A percentile compares a stretch with the other conserved stretches of the same genome.
phyloP scores from a whole-genome alignment of 768 basidiomycete genomes.

The Leccinum arenicola region DNA sequence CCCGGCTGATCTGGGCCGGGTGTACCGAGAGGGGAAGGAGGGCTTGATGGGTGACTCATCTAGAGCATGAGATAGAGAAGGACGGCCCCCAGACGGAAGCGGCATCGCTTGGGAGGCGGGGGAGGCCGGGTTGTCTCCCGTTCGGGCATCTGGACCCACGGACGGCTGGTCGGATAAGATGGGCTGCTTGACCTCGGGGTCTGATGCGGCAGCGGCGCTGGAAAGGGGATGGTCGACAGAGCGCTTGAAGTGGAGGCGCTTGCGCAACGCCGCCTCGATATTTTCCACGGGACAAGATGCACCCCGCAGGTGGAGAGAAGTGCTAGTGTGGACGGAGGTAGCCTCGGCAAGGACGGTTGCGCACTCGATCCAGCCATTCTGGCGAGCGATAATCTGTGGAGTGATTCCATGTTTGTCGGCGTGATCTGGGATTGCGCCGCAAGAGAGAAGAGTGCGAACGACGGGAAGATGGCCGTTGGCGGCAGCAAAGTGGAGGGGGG shows the following conservation, averaged over 20 bases:
- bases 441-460: slow-evolving; percentile 75
- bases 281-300: slow-evolving; percentile 29
- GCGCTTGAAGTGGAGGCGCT: slow-evolving; percentile 67
- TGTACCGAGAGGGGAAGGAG: slow-evolving; percentile 32
- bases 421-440: slow-evolving; percentile 78
- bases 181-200: slow-evolving; percentile 26
- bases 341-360: slow-evolving; percentile 72
- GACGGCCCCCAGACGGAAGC: slow-evolving; percentile 46
- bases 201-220: slow-evolving; percentile 37
- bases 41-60: slow-evolving; percentile 34
- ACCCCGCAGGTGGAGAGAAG: slow-evolving; percentile 16
- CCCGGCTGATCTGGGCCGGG: slow-evolving; percentile 72
- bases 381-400: slow-evolving; percentile 77
- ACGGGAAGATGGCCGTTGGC: slow-evolving; percentile 87
- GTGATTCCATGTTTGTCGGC: slow-evolving; percentile 91
- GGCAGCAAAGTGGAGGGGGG: slow-evolving; percentile 95
- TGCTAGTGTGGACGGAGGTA: slow-evolving; percentile 33
- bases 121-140: slow-evolving; percentile 1
- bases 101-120: slow-evolving; percentile 15
- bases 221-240: slow-evolving; percentile 71
- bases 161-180: slow-evolving; percentile 15
- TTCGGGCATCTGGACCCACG: slow-evolving; percentile 4
- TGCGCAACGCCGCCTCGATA: slow-evolving; percentile 33
- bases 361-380: slow-evolving; percentile 77
- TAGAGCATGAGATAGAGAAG: slow-evolving; percentile 64